Evolutionary conservation across 108 stramenopile species (phyloP).

Genomic region (Cyclotella atomus): DNA sequence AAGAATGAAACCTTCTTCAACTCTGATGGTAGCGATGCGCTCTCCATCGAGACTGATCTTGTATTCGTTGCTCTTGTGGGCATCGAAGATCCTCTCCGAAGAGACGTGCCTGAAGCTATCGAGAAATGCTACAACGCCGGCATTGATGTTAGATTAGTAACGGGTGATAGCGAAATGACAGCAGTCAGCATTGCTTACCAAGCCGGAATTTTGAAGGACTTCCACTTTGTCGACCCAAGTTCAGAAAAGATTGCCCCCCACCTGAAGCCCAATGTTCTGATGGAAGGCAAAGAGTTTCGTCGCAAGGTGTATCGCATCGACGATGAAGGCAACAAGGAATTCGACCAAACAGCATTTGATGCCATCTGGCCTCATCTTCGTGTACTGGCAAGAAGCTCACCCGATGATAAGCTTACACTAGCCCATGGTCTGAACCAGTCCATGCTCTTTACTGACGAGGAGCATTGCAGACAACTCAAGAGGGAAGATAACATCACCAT

Average conservation of each 20-base stretch:
- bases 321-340: slow-evolving; percentile 67
- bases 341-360: slow-evolving; percentile 85
- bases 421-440: slow-evolving; percentile 90
- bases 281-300: slow-evolving; percentile 85
- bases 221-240: slow-evolving; percentile 63
- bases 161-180: slow-evolving; percentile 95
- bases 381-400: slow-evolving; percentile 79
- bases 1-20: slow-evolving; percentile 59
- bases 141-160: slow-evolving; percentile 98
- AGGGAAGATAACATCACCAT: slow-evolving; percentile 61
- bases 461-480: slow-evolving; percentile 44
- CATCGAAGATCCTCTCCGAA: slow-evolving; percentile 96
- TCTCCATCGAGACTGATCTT: slow-evolving; percentile 72
- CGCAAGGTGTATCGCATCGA: slow-evolving; percentile 62
- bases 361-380: slow-evolving; percentile 86
- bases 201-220: slow-evolving; percentile 80
- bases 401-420: slow-evolving; percentile 85
- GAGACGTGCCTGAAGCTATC: slow-evolving; percentile 92
- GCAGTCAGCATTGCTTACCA: slow-evolving; percentile 95
- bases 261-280: slow-evolving; percentile 77
- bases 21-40: slow-evolving; percentile 73
- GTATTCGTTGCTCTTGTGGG: slow-evolving; percentile 87
- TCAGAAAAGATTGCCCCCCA: slow-evolving; percentile 69
- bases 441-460: slow-evolving; percentile 72
- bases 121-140: slow-evolving; percentile 84